Percentiles rank a stretch among this genome's conserved stretches.
Conservation (phyloP, 257 asterid species). For the Lavandula angustifolia region DNA sequence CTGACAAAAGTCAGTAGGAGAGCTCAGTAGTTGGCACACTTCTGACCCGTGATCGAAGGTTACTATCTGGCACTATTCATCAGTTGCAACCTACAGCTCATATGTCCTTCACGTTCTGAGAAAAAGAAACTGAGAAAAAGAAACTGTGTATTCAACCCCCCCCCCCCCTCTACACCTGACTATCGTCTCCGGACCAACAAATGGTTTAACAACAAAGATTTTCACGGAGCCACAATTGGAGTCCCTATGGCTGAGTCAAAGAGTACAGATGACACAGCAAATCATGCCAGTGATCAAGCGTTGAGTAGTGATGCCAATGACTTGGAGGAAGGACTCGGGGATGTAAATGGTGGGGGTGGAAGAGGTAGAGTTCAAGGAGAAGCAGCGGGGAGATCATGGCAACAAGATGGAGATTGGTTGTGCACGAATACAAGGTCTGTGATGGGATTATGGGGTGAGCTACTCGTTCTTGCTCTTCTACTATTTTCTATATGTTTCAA, state of each 20-base stretch:
- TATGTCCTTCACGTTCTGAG: too few species aligned
- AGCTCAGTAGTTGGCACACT: too few species aligned
- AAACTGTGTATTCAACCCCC: too few species aligned
- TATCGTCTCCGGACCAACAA: too few species aligned
- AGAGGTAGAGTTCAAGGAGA: constrained; percentile 91
- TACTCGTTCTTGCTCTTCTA: constrained; percentile 69
- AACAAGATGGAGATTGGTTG: constrained; percentile 96
- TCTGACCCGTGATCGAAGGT: too few species aligned
- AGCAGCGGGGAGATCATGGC: constrained; percentile 79
- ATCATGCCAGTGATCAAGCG: constrained; percentile 44
- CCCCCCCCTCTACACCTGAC: too few species aligned
- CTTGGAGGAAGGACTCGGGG: constrained; percentile 58
- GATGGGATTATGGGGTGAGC: constrained; percentile 98
- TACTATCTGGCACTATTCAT: too few species aligned
- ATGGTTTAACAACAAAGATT: constrained; percentile 95
- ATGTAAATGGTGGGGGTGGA: constrained; percentile 62
- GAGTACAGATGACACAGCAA: constrained; percentile 62
- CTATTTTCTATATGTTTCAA: constrained; percentile 23
- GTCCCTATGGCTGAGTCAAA: constrained; percentile 94
- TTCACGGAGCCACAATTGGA: constrained; percentile 82
- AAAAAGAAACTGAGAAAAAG: too few species aligned
- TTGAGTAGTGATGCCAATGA: constrained; percentile 42
- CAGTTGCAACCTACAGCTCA: too few species aligned
- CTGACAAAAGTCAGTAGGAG: too few species aligned
- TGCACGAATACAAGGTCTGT: constrained; percentile 99